Percentiles rank a stretch among this genome's conserved stretches.
Conservation (phyloP, 768 basidiomycete genomes). For the Rhodocollybia butyracea region DNA sequence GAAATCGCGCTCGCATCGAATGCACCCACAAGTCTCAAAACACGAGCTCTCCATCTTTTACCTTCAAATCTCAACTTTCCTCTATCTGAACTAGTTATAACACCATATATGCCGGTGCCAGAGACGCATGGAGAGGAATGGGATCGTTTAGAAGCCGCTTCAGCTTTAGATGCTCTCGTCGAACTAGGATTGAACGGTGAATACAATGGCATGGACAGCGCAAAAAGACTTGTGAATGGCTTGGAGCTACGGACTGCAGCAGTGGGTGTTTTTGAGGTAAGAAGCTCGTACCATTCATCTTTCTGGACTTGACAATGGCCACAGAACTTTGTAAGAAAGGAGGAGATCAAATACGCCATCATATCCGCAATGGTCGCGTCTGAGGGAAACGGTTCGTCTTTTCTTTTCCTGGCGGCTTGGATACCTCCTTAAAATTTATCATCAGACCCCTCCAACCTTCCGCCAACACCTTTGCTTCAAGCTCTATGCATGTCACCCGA, state of each 20-base stretch:
- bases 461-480: slow-evolving; percentile 65
- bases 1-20: slow-evolving; percentile 94
- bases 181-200: slow-evolving; percentile 86
- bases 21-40: slow-evolving; percentile 83
- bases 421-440: slow-evolving; percentile 1
- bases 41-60: slow-evolving; percentile 49
- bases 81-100: slow-evolving; percentile 63
- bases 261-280: slow-evolving; percentile 80
- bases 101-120: slow-evolving; percentile 74
- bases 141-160: slow-evolving; percentile 80
- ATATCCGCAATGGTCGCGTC: slow-evolving; percentile 69
- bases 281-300: neutral
- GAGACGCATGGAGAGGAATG: slow-evolving; percentile 90
- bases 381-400: slow-evolving; percentile 38
- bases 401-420: neutral
- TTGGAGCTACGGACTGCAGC: slow-evolving; percentile 77
- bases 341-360: slow-evolving; percentile 67
- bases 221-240: slow-evolving; percentile 57
- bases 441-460: slow-evolving; percentile 30
- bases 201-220: slow-evolving; percentile 66
- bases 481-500: slow-evolving; percentile 63
- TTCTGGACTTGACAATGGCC: slow-evolving; percentile 3
- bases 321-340: slow-evolving; percentile 75
- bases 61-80: slow-evolving; percentile 52
- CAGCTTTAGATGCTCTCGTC: slow-evolving; percentile 80